A percentile compares a stretch with the other conserved stretches of the same genome.
Conservation (phyloP, 2,329 filamentous ascomycete genomes). For the Arthrobotrys conoides region DNA sequence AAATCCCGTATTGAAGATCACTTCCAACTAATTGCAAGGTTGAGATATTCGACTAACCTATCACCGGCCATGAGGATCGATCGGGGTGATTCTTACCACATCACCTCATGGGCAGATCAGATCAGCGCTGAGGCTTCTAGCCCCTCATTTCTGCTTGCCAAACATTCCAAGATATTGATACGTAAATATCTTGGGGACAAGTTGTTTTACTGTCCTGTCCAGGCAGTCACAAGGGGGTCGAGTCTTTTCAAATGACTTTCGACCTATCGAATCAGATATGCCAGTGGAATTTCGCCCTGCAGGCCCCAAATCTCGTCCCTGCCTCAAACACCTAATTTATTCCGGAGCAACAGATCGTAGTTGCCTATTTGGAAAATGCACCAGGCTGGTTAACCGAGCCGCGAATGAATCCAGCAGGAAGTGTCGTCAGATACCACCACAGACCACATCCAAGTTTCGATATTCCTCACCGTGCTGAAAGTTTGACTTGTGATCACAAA, state of each 20-base stretch:
- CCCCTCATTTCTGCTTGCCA: constrained; percentile 18
- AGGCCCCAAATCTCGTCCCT: constrained; percentile 31
- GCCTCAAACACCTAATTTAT: constrained; percentile 41
- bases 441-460: neutral
- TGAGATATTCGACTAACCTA: neutral
- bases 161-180: constrained; percentile 25
- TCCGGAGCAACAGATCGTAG: constrained; percentile 36
- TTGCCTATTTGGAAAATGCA: constrained; percentile 44
- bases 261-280: constrained; percentile 40
- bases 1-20: constrained; percentile 14
- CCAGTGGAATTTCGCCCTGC: constrained; percentile 16
- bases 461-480: neutral
- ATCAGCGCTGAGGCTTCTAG: constrained; percentile 18
- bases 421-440: constrained; percentile 30
- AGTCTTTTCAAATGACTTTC: neutral
- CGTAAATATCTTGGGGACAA: neutral
- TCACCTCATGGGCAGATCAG: neutral
- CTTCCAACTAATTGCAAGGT: neutral
- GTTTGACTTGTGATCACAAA: constrained; percentile 42
- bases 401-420: constrained; percentile 48
- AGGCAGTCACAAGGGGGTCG: constrained; percentile 35
- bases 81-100: constrained; percentile 16
- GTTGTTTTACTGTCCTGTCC: constrained; percentile 32
- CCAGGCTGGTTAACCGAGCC: constrained; percentile 52
- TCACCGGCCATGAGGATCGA: constrained; percentile 12